A percentile compares a stretch with the other conserved stretches of the same genome.
These are phyloP conservation scores for Dactylis glomerata DNA, from an alignment of 176 grass and related monocot species.

Conservation along the genomic window DNA sequence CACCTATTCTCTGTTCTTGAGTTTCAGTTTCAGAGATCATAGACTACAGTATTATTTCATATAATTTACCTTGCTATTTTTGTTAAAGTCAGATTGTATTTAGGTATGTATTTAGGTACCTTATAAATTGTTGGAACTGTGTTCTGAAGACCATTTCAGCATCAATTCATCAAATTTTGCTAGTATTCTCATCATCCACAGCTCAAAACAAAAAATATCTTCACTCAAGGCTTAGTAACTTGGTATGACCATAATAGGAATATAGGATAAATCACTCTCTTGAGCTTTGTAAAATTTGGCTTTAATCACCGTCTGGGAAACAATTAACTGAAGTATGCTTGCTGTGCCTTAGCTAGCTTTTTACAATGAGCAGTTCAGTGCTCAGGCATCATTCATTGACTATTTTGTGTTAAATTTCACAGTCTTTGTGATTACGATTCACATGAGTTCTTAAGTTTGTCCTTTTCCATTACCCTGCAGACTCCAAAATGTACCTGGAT, in stretches of 20 bases:
- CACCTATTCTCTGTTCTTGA: no score
- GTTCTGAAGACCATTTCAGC: background rate
- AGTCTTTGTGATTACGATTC: background rate
- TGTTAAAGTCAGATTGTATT: no score
- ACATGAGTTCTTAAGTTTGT: slow-evolving; percentile 20
- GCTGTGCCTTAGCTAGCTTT: background rate
- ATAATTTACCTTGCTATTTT: no score
- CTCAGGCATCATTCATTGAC: slow-evolving; percentile 4
- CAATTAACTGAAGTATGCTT: background rate
- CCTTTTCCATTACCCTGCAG: slow-evolving; percentile 29
- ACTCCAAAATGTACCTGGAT: slow-evolving; percentile 84
- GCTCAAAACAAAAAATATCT: no score
- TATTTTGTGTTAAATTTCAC: background rate
- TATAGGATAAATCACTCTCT: background rate
- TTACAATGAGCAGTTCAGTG: background rate
- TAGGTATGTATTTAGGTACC: no score
- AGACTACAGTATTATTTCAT: no score
- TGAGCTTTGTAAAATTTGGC: background rate
- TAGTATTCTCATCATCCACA: background rate
- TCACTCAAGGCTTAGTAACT: background rate
- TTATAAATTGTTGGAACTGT: background rate
- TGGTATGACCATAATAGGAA: background rate
- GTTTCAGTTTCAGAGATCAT: no score
- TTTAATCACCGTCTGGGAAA: slow-evolving; percentile 1
- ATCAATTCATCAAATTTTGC: background rate